Evolutionary conservation across 116 monocot genomes (phyloP).

Genomic region (Papilionanthe hybrid): DNA sequence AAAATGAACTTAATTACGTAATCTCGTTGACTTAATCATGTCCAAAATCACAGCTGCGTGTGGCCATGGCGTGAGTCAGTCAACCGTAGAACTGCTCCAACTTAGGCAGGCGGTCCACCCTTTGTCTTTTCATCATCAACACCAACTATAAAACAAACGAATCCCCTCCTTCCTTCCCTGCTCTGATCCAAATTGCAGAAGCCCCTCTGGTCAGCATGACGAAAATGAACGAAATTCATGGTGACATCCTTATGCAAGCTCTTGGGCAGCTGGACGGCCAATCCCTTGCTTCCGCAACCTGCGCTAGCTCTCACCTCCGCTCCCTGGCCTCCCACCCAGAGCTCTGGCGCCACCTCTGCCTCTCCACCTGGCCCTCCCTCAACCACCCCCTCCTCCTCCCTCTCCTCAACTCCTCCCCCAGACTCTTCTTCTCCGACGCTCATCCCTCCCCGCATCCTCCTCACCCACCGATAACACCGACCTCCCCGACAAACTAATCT

Average conservation of each 20-base stretch:
- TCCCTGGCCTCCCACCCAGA: slow-evolving; percentile 26
- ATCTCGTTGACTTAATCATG: too few relatives aligned
- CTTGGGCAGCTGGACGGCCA: slow-evolving; percentile 59
- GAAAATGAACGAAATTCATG: too few relatives aligned
- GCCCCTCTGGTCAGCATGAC: too few relatives aligned
- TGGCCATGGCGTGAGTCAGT: too few relatives aligned
- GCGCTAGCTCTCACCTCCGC: slow-evolving; percentile 39
- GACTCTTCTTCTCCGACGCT: slow-evolving; percentile 50
- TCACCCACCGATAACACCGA: background rate
- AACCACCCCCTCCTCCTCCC: slow-evolving; percentile 24
- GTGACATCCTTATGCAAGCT: background rate
- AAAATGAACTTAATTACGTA: too few relatives aligned
- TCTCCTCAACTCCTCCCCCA: slow-evolving; percentile 8
- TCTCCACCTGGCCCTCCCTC: slow-evolving; percentile 68
- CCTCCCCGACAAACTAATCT: slow-evolving; percentile 36
- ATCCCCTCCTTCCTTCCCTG: too few relatives aligned
- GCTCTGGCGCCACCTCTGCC: slow-evolving; percentile 62
- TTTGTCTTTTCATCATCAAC: too few relatives aligned
- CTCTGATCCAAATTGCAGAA: too few relatives aligned
- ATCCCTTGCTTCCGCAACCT: slow-evolving; percentile 43
- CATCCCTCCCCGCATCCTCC: slow-evolving; percentile 42
- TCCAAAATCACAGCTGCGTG: too few relatives aligned
- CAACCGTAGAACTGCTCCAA: too few relatives aligned
- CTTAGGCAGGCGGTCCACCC: too few relatives aligned
- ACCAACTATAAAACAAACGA: too few relatives aligned